phyloP scores from a whole-genome alignment of 2,329 filamentous ascomycete genomes.

The Neoscytalidium dimidiatum region DNA sequence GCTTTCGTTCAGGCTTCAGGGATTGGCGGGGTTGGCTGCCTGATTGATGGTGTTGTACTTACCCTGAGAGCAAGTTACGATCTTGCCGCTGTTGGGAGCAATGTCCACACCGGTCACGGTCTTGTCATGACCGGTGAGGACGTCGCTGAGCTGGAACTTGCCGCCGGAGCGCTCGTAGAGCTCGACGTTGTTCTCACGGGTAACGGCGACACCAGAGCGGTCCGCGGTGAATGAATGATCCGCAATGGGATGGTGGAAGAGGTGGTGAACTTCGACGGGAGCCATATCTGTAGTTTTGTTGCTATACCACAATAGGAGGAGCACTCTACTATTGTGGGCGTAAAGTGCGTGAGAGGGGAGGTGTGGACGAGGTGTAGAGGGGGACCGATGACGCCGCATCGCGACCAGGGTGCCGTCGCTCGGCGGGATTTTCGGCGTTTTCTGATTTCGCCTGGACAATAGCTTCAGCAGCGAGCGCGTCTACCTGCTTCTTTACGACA shows the following conservation, averaged over 20 bases:
- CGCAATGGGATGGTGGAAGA: constrained; percentile 94
- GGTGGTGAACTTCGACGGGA: constrained; percentile 86
- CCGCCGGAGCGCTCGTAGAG: constrained; percentile 75
- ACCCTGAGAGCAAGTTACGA: constrained; percentile 98
- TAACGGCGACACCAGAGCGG: constrained; percentile 82
- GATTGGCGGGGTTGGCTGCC: neutral
- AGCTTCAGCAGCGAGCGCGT: neutral
- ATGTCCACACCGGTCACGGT: constrained; percentile 95
- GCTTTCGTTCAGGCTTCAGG: constrained; percentile 15
- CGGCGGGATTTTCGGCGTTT: constrained; percentile 3
- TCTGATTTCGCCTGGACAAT: neutral
- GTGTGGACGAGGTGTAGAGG: neutral
- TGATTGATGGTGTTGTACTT: constrained; percentile 24
- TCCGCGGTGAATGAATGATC: constrained; percentile 98
- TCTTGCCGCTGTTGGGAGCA: constrained; percentile 84
- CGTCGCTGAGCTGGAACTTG: constrained; percentile 82
- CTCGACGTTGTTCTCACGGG: constrained; percentile 86
- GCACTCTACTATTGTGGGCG: constrained; percentile 79
- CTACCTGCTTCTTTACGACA: neutral
- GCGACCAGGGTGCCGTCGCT: constrained; percentile 12
- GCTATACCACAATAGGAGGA: constrained; percentile 74
- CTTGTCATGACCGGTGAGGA: constrained; percentile 96
- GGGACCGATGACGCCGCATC: constrained; percentile 17
- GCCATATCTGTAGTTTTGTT: constrained; percentile 67
- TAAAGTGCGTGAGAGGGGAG: neutral